phyloP scores from a whole-genome alignment of 345 rosid species.

The Ceriops zippeliana region DNA sequence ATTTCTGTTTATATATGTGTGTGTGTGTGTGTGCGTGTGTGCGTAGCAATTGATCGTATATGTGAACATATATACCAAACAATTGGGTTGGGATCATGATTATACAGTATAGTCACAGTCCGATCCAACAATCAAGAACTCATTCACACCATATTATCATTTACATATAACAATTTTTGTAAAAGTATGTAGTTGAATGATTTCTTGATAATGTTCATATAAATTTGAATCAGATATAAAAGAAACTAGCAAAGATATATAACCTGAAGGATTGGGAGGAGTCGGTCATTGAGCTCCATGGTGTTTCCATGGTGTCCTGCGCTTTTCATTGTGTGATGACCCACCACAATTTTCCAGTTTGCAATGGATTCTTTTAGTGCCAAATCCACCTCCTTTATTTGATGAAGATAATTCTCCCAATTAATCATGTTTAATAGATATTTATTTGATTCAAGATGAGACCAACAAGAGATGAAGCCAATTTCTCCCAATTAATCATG shows the following conservation, averaged over 20 bases:
- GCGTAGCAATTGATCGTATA: too few species aligned
- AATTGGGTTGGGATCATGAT: not conserved
- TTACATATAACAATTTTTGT: too few species aligned
- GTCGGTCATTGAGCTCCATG: constrained; percentile 38
- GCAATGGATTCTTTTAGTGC: constrained; percentile 48
- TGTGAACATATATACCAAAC: too few species aligned
- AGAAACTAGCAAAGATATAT: not conserved
- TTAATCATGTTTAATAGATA: too few species aligned
- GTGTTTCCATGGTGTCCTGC: constrained; percentile 70
- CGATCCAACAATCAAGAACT: not conserved
- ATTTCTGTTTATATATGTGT: too few species aligned
- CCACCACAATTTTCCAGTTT: constrained; percentile 74
- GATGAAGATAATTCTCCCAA: too few species aligned
- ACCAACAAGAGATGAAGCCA: not conserved
- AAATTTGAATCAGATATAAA: not conserved
- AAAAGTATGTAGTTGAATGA: too few species aligned
- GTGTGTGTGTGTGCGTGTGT: too few species aligned
- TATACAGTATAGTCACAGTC: too few species aligned
- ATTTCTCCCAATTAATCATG: not conserved
- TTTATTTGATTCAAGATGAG: not conserved
- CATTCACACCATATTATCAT: not conserved
- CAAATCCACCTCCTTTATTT: constrained; percentile 33
- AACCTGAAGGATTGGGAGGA: constrained; percentile 71
- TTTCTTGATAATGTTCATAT: too few species aligned
- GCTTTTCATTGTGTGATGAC: constrained; percentile 73